A percentile compares a stretch with the other conserved stretches of the same genome.
phyloP scores from a whole-genome alignment of 495 filamentous ascomycete species.

The Penicillium paxilli region DNA sequence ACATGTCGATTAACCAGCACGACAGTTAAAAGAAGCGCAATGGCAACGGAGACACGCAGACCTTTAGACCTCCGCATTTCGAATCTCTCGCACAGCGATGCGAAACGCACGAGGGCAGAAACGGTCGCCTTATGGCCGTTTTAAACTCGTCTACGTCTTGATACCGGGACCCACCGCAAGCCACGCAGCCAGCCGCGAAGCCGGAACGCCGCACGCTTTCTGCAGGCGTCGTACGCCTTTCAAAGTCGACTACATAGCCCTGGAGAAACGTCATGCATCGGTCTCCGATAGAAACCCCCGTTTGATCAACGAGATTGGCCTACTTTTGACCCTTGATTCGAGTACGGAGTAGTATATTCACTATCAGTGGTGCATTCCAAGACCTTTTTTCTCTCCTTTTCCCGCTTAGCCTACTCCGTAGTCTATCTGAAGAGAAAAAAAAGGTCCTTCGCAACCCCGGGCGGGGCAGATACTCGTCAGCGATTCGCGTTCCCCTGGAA shows the following conservation, averaged over 20 bases:
- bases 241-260: too few relatives aligned
- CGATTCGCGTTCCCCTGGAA: constrained; percentile 5
- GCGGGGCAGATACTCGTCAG: constrained; percentile 18
- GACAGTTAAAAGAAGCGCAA: constrained; percentile 13
- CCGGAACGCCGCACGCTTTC: not conserved
- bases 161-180: not conserved
- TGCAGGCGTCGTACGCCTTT: not conserved
- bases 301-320: too few relatives aligned
- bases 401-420: too few relatives aligned
- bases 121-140: not conserved
- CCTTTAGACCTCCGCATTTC: not conserved
- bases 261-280: not conserved
- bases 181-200: not conserved
- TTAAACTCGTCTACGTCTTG: not conserved
- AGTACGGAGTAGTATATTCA: too few relatives aligned
- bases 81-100: not conserved
- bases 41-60: constrained; percentile 4
- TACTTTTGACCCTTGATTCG: too few relatives aligned
- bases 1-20: constrained; percentile 24
- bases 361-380: too few relatives aligned
- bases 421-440: not conserved
- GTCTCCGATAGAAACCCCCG: not conserved
- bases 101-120: not conserved
- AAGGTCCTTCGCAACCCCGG: not conserved
- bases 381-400: not conserved